Percentiles rank a stretch among this genome's conserved stretches.
Conservation (phyloP, 805 yeast genomes). For the Starmerella stigmatis region DNA sequence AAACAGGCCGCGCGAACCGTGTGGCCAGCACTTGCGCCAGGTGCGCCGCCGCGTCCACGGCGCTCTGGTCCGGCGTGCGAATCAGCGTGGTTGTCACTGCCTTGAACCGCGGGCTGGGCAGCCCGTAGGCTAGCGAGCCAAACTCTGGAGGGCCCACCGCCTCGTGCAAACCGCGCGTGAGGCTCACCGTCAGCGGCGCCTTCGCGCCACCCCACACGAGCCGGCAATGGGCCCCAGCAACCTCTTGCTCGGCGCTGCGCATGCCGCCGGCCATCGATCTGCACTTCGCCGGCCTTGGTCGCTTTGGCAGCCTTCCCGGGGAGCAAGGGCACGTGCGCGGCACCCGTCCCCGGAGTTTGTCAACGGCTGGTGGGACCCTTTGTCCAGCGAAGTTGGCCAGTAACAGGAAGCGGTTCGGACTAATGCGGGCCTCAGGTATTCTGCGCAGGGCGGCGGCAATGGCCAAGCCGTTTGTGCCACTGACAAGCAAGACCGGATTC, state of each 20-base stretch:
- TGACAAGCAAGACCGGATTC: constrained; percentile 56
- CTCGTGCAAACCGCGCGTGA: constrained; percentile 7
- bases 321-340: too few species aligned
- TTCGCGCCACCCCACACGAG: constrained; percentile 10
- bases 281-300: background rate
- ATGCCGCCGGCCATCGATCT: too few species aligned
- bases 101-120: constrained; percentile 11
- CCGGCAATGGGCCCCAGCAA: constrained; percentile 17
- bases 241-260: constrained; percentile 9
- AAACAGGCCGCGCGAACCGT: constrained; percentile 19
- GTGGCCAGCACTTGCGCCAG: constrained; percentile 21
- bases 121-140: constrained; percentile 24
- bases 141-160: constrained; percentile 5
- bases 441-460: constrained; percentile 12
- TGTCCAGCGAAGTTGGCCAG: background rate
- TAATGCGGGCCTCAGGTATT: constrained; percentile 10
- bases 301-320: background rate
- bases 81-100: constrained; percentile 16
- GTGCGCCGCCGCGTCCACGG: constrained; percentile 16
- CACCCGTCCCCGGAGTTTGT: too few species aligned
- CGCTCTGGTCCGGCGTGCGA: constrained; percentile 12
- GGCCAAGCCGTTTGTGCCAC: constrained; percentile 46
- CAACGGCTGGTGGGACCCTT: too few species aligned
- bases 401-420: background rate
- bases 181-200: constrained; percentile 19